Evolutionary conservation across 2,329 filamentous ascomycete genomes (phyloP).

Genomic region (Alternaria dauci): DNA sequence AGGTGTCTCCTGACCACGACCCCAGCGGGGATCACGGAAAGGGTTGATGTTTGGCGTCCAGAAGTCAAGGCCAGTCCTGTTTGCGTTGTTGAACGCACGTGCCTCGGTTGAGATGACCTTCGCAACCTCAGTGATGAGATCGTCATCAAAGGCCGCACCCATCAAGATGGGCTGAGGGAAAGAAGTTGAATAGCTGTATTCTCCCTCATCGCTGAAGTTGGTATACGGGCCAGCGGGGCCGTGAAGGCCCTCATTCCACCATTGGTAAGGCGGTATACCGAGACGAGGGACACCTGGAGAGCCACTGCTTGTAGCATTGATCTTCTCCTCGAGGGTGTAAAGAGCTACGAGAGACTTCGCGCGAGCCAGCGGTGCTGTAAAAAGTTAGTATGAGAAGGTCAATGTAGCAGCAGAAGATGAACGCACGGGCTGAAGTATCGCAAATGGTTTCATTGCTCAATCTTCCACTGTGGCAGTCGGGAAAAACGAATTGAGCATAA

Average conservation of each 20-base stretch:
- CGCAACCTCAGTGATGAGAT: conserved; percentile 66
- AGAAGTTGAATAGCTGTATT: conserved; percentile 70
- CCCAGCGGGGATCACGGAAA: conserved; percentile 70
- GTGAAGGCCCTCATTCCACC: conserved; percentile 49
- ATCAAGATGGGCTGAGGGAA: conserved; percentile 72
- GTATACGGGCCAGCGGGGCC: conserved; percentile 64
- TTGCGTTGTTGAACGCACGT: conserved; percentile 70
- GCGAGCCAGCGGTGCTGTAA: conserved; percentile 33
- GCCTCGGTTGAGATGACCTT: conserved; percentile 67
- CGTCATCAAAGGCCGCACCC: conserved; percentile 70
- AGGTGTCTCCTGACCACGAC: conserved; percentile 61
- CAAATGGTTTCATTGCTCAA: conserved; percentile 62
- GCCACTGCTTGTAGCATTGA: conserved; percentile 61
- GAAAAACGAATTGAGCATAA: conserved; percentile 49
- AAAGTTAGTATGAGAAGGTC: background rate
- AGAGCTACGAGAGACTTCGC: conserved; percentile 37
- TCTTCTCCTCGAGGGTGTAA: conserved; percentile 53
- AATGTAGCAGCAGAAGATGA: background rate
- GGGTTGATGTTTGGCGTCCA: conserved; percentile 75
- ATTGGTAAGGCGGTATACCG: conserved; percentile 64
- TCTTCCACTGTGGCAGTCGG: conserved; percentile 62
- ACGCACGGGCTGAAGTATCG: conserved; percentile 52
- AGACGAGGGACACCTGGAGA: conserved; percentile 58
- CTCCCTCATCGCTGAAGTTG: conserved; percentile 61
- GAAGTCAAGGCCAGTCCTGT: conserved; percentile 62